Conservation (phyloP, 306 rosid species). For the Heteromeles arbutifolia region DNA sequence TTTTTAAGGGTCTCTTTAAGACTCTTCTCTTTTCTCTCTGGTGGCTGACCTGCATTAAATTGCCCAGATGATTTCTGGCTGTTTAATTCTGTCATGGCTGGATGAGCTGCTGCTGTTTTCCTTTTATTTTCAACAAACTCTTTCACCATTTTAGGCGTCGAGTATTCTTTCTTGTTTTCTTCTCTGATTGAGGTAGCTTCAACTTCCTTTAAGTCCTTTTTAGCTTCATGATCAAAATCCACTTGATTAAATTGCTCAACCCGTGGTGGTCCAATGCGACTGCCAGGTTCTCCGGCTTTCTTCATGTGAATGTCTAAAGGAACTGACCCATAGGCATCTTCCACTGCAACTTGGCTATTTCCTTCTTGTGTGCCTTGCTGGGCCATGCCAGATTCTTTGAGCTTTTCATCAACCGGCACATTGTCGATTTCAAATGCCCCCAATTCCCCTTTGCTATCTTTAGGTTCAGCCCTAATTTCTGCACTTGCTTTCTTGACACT, state of each 20-base stretch:
- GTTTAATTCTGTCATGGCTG: conserved; percentile 29
- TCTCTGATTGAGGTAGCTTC: conserved; percentile 22
- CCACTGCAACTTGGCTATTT: conserved; percentile 16
- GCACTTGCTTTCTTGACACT: conserved; percentile 23
- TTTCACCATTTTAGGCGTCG: conserved; percentile 24
- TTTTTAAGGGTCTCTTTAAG: conserved; percentile 24
- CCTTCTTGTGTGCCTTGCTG: conserved; percentile 22
- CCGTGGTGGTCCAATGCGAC: conserved; percentile 20
- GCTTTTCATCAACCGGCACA: conserved; percentile 19
- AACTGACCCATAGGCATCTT: conserved; percentile 19
- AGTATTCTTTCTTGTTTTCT: conserved; percentile 24
- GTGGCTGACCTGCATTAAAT: conserved; percentile 30
- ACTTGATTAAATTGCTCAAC: conserved; percentile 22
- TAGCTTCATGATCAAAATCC: conserved; percentile 32
- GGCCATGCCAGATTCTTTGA: conserved; percentile 19
- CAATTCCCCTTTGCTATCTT: conserved; percentile 20
- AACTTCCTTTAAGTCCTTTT: conserved; percentile 24
- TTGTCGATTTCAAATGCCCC: conserved; percentile 28
- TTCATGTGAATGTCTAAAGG: conserved; percentile 24
- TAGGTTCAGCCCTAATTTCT: conserved; percentile 20
- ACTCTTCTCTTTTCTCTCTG: conserved; percentile 43
- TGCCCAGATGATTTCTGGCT: conserved; percentile 31
- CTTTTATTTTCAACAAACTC: conserved; percentile 27
- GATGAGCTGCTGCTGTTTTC: conserved; percentile 29
- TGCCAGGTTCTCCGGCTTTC: conserved; percentile 32